phyloP scores from a whole-genome alignment of 768 basidiomycete species.

The Auriscalpium vulgare region DNA sequence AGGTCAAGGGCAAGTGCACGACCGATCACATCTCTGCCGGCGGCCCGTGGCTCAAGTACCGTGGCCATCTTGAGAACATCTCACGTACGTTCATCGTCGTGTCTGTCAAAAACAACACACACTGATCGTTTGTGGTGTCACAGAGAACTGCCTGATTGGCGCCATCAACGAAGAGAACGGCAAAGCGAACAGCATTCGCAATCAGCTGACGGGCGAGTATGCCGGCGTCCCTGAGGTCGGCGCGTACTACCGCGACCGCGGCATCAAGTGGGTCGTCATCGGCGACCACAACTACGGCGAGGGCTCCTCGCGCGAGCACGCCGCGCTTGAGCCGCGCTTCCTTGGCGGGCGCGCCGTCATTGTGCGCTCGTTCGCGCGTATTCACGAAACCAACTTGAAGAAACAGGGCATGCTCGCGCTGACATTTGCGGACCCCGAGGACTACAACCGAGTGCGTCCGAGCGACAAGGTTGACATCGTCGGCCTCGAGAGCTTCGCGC shows the following conservation, averaged over 20 bases:
- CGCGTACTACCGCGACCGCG: conserved; percentile 81
- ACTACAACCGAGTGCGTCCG: conserved; percentile 90
- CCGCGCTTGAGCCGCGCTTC: conserved; percentile 92
- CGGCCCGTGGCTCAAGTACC: conserved; percentile 99
- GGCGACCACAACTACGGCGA: conserved; percentile 97
- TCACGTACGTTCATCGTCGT: conserved; percentile 51
- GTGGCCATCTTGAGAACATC: conserved; percentile 97
- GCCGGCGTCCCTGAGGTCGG: conserved; percentile 80
- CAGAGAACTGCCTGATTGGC: conserved; percentile 96
- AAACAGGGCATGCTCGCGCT: conserved; percentile 99
- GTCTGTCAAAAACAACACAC: conserved; percentile 4
- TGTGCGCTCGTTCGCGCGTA: conserved; percentile 93
- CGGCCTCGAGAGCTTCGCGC: conserved; percentile 82
- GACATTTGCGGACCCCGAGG: conserved; percentile 84
- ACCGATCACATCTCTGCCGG: conserved; percentile 96
- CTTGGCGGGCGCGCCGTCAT: conserved; percentile 95
- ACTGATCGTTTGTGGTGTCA: neutral
- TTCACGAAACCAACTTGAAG: conserved; percentile 98
- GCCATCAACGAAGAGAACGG: conserved; percentile 94
- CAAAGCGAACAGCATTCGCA: conserved; percentile 94
- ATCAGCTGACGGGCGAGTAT: conserved; percentile 81
- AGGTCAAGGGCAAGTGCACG: conserved; percentile 99
- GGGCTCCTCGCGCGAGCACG: conserved; percentile 97
- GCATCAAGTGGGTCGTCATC: conserved; percentile 95
- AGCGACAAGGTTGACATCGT: conserved; percentile 84